Evolutionary conservation across 139 green algal species (phyloP).

Genomic region (Gonium pectorale): DNA sequence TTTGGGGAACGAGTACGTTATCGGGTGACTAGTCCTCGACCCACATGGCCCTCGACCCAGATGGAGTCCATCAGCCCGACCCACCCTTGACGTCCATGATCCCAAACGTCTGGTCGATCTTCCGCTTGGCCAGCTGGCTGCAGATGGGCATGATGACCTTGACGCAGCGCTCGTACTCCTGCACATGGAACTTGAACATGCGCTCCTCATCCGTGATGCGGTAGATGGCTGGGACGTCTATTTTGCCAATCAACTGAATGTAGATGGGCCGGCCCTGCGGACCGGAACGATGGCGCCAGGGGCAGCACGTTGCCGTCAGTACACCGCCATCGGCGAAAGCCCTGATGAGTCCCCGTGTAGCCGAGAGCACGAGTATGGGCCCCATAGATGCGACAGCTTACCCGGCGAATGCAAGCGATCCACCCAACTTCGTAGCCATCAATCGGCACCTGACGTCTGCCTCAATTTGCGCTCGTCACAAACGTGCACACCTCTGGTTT

Average conservation of each 20-base stretch:
- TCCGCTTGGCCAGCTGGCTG: conserved; percentile 67
- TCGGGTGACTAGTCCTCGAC: too few species aligned
- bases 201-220: conserved; percentile 87
- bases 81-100: conserved; percentile 92
- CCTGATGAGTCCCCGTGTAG: too few species aligned
- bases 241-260: conserved; percentile 89
- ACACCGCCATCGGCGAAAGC: too few species aligned
- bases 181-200: conserved; percentile 92
- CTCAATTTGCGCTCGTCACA: too few species aligned
- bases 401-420: too few species aligned
- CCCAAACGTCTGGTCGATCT: conserved; percentile 89
- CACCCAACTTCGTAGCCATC: too few species aligned
- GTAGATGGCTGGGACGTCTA: conserved; percentile 81
- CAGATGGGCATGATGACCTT: conserved; percentile 89
- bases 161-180: conserved; percentile 83
- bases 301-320: neutral
- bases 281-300: neutral
- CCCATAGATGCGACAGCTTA: too few species aligned
- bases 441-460: too few species aligned
- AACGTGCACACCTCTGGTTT: too few species aligned
- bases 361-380: too few species aligned
- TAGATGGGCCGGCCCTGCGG: conserved; percentile 88
- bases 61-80: neutral
- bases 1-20: too few species aligned
- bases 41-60: too few species aligned